A percentile compares a stretch with the other conserved stretches of the same genome.
phyloP scores from a whole-genome alignment of 371 early-diverging fungal species.

The Caulochytrium protostelioides region DNA sequence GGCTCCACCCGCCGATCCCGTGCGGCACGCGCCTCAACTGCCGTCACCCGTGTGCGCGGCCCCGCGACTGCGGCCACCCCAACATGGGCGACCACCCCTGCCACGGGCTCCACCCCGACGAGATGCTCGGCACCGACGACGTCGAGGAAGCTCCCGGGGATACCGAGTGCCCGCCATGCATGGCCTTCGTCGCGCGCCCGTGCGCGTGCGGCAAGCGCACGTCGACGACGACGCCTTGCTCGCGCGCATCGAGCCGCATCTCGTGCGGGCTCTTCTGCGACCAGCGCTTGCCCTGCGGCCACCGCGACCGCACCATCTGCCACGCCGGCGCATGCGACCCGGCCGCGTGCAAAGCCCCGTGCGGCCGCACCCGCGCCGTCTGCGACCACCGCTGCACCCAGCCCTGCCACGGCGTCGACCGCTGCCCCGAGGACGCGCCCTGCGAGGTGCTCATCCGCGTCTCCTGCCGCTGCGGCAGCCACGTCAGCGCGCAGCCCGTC shows the following conservation, averaged over 20 bases:
- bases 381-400: slow-evolving; percentile 16
- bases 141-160: too few species aligned
- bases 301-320: slow-evolving; percentile 14
- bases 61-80: slow-evolving; percentile 15
- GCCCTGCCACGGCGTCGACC: slow-evolving; percentile 15
- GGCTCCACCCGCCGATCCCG: slow-evolving; percentile 20
- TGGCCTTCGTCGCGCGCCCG: slow-evolving; percentile 13
- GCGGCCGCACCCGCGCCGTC: slow-evolving; percentile 12
- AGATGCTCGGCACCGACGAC: too few species aligned
- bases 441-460: slow-evolving; percentile 8
- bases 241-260: slow-evolving; percentile 9
- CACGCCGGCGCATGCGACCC: slow-evolving; percentile 15
- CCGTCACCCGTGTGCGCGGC: slow-evolving; percentile 11
- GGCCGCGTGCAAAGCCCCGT: slow-evolving; percentile 9
- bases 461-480: slow-evolving; percentile 15
- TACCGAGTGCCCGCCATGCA: slow-evolving; percentile 22
- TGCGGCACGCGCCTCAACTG: slow-evolving; percentile 19
- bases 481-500: too few species aligned
- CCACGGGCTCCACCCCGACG: too few species aligned
- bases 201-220: slow-evolving; percentile 18
- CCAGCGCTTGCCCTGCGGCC: slow-evolving; percentile 8
- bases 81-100: slow-evolving; percentile 14
- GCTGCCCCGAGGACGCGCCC: slow-evolving; percentile 14
- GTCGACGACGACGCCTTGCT: slow-evolving; percentile 20
- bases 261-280: slow-evolving; percentile 14